Evolutionary conservation across 331 rosid species (phyloP).

Genomic region (Arachis monticola): DNA sequence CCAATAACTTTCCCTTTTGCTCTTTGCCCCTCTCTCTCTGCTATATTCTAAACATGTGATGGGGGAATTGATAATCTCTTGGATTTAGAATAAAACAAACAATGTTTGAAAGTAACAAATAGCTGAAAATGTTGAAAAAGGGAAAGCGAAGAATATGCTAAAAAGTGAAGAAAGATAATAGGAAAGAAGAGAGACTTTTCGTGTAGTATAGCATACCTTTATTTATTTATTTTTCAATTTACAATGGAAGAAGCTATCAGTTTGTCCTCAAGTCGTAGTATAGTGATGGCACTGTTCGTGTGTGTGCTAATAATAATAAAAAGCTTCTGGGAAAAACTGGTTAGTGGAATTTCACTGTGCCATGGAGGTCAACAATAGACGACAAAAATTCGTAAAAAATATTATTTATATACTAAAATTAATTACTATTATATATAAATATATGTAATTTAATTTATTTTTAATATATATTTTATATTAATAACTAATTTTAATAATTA

Average conservation of each 20-base stretch:
- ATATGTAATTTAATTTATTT: too few relatives aligned
- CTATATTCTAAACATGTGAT: slow-evolving; percentile 21
- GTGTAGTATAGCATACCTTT: neutral
- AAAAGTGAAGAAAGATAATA: neutral
- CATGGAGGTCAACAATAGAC: slow-evolving; percentile 68
- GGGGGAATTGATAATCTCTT: neutral
- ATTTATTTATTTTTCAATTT: slow-evolving; percentile 3
- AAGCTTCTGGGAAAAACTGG: slow-evolving; percentile 46
- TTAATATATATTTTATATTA: too few relatives aligned
- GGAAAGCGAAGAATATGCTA: slow-evolving; percentile 27
- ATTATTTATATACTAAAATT: too few relatives aligned
- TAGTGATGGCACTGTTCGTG: slow-evolving; percentile 42
- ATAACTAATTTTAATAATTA: too few relatives aligned
- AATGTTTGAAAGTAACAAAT: neutral
- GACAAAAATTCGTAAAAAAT: slow-evolving; percentile 41
- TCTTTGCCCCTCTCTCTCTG: slow-evolving; percentile 4
- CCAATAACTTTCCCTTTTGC: slow-evolving; percentile 53
- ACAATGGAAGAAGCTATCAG: slow-evolving; percentile 38
- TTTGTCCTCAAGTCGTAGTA: slow-evolving; percentile 12
- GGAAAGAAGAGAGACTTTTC: neutral
- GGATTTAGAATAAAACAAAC: neutral
- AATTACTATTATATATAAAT: too few relatives aligned
- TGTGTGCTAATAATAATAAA: slow-evolving; percentile 18
- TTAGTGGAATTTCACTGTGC: slow-evolving; percentile 70
- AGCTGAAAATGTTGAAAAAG: slow-evolving; percentile 22